These are phyloP conservation scores for Kalmanozyma brasiliensis DNA, from an alignment of 1,284 basidiomycete species.

Conservation along the genomic window DNA sequence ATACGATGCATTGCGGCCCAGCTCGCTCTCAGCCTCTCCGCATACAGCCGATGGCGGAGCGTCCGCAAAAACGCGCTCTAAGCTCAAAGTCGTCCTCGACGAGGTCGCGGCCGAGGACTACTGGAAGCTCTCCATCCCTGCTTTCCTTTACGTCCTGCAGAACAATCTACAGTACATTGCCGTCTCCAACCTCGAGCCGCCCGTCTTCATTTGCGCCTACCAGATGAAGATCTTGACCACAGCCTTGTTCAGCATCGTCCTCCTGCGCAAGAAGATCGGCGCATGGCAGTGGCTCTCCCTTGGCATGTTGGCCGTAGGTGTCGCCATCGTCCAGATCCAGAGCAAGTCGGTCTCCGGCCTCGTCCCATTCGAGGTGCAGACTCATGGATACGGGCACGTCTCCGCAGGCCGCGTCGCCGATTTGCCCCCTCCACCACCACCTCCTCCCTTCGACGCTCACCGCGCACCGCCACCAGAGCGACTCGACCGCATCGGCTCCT, in stretches of 20 bases:
- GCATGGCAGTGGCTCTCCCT: slow-evolving; percentile 84
- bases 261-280: slow-evolving; percentile 83
- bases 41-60: background rate
- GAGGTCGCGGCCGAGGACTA: slow-evolving; percentile 77
- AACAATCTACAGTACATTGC: slow-evolving; percentile 97
- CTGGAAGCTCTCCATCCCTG: slow-evolving; percentile 96
- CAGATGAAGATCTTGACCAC: slow-evolving; percentile 86
- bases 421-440: slow-evolving; percentile 58
- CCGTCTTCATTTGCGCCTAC: slow-evolving; percentile 82
- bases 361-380: slow-evolving; percentile 44
- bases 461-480: slow-evolving; percentile 60
- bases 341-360: slow-evolving; percentile 50
- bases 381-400: slow-evolving; percentile 42
- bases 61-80: slow-evolving; percentile 8
- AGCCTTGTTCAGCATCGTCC: slow-evolving; percentile 88
- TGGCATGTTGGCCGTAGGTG: slow-evolving; percentile 85
- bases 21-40: background rate
- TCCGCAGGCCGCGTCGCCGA: slow-evolving; percentile 39
- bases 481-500: slow-evolving; percentile 34
- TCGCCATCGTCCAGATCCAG: slow-evolving; percentile 87
- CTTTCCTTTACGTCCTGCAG: slow-evolving; percentile 85
- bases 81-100: slow-evolving; percentile 53
- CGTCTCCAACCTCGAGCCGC: slow-evolving; percentile 88
- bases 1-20: slow-evolving; percentile 18
- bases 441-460: slow-evolving; percentile 49